These are phyloP conservation scores for Protostelium mycophagum DNA, from an alignment of 78 protist species.

Conservation along the genomic window DNA sequence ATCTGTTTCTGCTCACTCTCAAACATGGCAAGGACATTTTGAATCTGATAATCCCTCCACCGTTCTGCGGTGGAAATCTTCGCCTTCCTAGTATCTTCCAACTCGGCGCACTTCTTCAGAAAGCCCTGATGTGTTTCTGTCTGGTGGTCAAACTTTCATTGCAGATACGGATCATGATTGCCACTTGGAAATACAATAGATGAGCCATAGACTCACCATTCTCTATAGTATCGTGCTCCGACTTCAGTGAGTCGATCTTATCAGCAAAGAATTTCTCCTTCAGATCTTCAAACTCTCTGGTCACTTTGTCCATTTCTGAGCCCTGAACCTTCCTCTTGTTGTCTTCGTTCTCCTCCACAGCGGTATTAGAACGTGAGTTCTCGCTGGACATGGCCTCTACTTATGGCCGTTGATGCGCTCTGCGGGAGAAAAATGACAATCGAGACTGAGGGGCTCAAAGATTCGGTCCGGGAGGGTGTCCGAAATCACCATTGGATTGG, in stretches of 20 bases:
- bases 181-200: too few relatives aligned
- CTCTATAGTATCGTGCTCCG: conserved; percentile 44
- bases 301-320: conserved; percentile 33
- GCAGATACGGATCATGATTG: too few relatives aligned
- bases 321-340: conserved; percentile 32
- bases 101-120: conserved; percentile 39
- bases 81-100: conserved; percentile 25
- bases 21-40: conserved; percentile 38
- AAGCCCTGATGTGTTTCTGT: conserved; percentile 31
- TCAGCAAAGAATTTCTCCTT: conserved; percentile 60
- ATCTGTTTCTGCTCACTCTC: conserved; percentile 39
- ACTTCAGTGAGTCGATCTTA: conserved; percentile 26
- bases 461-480: too few relatives aligned
- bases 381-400: too few relatives aligned
- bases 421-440: too few relatives aligned
- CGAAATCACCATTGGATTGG: too few relatives aligned
- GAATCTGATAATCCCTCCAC: conserved; percentile 52
- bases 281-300: conserved; percentile 50
- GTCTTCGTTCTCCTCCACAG: background rate
- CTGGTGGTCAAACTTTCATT: too few relatives aligned
- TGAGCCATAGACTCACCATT: conserved; percentile 7
- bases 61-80: conserved; percentile 34
- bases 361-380: too few relatives aligned
- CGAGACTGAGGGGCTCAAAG: too few relatives aligned
- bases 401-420: too few relatives aligned